Percentiles rank a stretch among this genome's conserved stretches.
Evolutionary conservation across 1,284 basidiomycete genomes (phyloP).

Genomic region (Sparassis latifolia): DNA sequence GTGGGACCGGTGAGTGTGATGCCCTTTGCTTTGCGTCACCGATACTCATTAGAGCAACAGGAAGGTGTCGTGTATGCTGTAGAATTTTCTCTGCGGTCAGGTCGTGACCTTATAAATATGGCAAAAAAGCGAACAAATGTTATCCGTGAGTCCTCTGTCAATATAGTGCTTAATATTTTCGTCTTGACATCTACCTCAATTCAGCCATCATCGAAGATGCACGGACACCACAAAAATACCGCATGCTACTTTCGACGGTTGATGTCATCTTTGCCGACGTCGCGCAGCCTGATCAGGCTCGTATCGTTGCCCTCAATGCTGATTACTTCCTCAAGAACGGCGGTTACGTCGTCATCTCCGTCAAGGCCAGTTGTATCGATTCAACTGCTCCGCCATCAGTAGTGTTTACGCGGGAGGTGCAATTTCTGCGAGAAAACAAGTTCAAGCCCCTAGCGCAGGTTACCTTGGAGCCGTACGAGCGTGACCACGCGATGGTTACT

Average conservation of each 20-base stretch:
- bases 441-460: conserved; percentile 95
- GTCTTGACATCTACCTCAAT: conserved; percentile 3
- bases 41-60: conserved; percentile 30
- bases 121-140: conserved; percentile 99
- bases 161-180: not conserved
- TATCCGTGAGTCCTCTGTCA: conserved; percentile 65
- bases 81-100: conserved; percentile 95
- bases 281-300: conserved; percentile 97
- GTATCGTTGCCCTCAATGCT: conserved; percentile 91
- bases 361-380: conserved; percentile 99
- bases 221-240: conserved; percentile 90
- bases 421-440: conserved; percentile 73
- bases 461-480: conserved; percentile 80
- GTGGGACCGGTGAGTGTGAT: conserved; percentile 75
- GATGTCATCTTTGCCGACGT: conserved; percentile 98
- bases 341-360: conserved; percentile 92
- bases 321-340: conserved; percentile 95
- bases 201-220: conserved; percentile 96
- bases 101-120: conserved; percentile 98
- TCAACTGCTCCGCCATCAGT: conserved; percentile 87
- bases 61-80: conserved; percentile 98
- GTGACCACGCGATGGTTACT: conserved; percentile 81
- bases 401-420: conserved; percentile 88
- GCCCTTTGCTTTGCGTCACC: not conserved
- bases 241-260: conserved; percentile 90